Conservation (phyloP, 2,329 filamentous ascomycete genomes). For the Cryoendolithus antarcticus region DNA sequence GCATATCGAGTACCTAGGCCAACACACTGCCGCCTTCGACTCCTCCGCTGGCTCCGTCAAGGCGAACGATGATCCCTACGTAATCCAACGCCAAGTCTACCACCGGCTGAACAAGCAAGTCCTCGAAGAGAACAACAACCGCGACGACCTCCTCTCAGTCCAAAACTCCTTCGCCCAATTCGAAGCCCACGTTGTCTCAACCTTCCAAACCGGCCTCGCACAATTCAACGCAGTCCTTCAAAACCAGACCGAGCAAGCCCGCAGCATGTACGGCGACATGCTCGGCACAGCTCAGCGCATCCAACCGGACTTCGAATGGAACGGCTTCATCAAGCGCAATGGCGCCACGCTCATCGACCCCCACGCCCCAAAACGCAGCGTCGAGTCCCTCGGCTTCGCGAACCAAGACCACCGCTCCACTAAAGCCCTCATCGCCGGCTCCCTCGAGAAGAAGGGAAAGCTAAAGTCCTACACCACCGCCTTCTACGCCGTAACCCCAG, state of each 20-base stretch:
- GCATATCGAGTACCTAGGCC: constrained; percentile 85
- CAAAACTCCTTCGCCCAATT: constrained; percentile 83
- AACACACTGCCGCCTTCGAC: constrained; percentile 70
- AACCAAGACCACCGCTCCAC: constrained; percentile 78
- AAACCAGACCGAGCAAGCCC: constrained; percentile 69
- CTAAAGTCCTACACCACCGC: constrained; percentile 67
- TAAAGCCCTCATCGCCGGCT: constrained; percentile 73
- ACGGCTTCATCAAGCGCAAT: constrained; percentile 64
- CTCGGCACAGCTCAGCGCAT: constrained; percentile 64
- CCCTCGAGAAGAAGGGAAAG: constrained; percentile 79
- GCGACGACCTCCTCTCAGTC: constrained; percentile 80
- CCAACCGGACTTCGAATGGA: constrained; percentile 82
- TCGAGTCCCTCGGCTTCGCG: constrained; percentile 67
- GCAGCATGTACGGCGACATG: constrained; percentile 74
- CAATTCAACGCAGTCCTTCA: constrained; percentile 72
- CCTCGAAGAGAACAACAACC: constrained; percentile 89
- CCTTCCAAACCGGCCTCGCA: constrained; percentile 69
- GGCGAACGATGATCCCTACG: constrained; percentile 72
- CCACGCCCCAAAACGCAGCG: constrained; percentile 56
- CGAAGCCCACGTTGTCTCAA: constrained; percentile 72
- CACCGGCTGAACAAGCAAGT: constrained; percentile 85
- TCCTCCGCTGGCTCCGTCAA: constrained; percentile 59
- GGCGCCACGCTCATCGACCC: constrained; percentile 64
- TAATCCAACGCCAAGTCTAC: constrained; percentile 67
- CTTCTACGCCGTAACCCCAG: constrained; percentile 84